Evolutionary conservation across 441 rosid genomes (phyloP).

Genomic region (Pelargonium cotyledonis): DNA sequence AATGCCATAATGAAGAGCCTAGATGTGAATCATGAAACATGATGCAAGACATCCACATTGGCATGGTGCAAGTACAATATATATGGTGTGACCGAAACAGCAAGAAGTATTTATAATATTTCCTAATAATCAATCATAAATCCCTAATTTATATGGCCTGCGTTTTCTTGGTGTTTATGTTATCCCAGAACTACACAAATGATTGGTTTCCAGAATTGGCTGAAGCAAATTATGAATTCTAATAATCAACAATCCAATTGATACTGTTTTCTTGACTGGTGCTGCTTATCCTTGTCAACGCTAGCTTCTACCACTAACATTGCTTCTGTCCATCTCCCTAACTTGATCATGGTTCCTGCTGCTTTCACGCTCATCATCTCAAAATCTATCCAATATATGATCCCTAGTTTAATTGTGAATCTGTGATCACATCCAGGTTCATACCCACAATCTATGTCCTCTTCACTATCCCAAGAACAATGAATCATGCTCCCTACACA

Average conservation of each 20-base stretch:
- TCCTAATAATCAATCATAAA: neutral
- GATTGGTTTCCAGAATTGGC: neutral
- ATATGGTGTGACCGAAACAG: no score
- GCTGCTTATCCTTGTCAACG: constrained; percentile 34
- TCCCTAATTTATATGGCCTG: neutral
- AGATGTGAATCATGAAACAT: neutral
- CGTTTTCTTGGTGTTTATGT: neutral
- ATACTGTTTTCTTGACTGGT: constrained; percentile 32
- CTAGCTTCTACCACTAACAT: constrained; percentile 19
- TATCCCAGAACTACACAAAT: neutral
- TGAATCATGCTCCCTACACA: constrained; percentile 50
- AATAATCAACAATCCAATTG: constrained; percentile 31
- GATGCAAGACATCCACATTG: neutral
- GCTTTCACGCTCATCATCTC: constrained; percentile 29
- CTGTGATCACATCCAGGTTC: constrained; percentile 24
- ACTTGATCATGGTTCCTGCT: constrained; percentile 26
- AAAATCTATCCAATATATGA: constrained; percentile 38
- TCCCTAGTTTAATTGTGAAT: constrained; percentile 38
- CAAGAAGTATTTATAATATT: neutral
- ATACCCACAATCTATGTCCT: constrained; percentile 39
- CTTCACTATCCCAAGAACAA: constrained; percentile 40
- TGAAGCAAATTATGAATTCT: neutral
- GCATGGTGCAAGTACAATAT: no score
- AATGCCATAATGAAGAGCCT: neutral
- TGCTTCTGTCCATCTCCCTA: constrained; percentile 30